phyloP scores from a whole-genome alignment of 345 rosid species.

The Cardamine occulta region DNA sequence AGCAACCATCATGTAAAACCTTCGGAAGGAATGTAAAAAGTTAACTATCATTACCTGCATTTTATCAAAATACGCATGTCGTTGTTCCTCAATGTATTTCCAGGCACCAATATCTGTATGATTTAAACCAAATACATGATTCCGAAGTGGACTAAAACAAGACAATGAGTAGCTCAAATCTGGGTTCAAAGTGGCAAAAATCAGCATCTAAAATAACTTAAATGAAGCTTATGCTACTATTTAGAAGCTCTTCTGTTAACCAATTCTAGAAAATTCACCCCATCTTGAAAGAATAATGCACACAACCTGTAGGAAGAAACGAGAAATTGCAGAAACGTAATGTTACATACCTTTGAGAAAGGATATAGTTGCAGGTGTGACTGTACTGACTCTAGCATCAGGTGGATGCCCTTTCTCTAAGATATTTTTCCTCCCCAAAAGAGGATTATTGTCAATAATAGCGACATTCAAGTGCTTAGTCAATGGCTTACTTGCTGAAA shows the following conservation, averaged over 20 bases:
- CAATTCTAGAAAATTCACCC: conserved; percentile 4
- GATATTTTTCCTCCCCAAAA: conserved; percentile 51
- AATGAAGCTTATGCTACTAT: not conserved
- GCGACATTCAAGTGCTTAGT: conserved; percentile 86
- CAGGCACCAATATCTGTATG: conserved; percentile 87
- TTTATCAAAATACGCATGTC: conserved; percentile 91
- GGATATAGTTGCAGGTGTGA: conserved; percentile 84
- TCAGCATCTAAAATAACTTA: conserved; percentile 6
- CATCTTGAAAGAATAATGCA: not conserved
- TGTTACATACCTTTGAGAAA: conserved; percentile 72
- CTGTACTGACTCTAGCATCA: conserved; percentile 93
- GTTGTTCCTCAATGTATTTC: conserved; percentile 75
- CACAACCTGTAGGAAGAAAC: conserved; percentile 1
- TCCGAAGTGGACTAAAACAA: not conserved
- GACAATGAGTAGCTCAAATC: conserved; percentile 3
- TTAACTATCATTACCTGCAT: conserved; percentile 67
- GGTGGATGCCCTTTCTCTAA: conserved; percentile 74
- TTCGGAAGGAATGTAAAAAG: conserved; percentile 10
- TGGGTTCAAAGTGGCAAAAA: not conserved
- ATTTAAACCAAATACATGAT: conserved; percentile 10
- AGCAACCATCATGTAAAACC: not conserved
- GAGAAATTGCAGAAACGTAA: not conserved
- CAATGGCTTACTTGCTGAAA: conserved; percentile 78
- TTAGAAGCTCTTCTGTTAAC: not conserved
- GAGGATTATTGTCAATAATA: conserved; percentile 84